Conservation (phyloP, 192 early-diverging fungal genomes). For the Coemansia sp. region DNA sequence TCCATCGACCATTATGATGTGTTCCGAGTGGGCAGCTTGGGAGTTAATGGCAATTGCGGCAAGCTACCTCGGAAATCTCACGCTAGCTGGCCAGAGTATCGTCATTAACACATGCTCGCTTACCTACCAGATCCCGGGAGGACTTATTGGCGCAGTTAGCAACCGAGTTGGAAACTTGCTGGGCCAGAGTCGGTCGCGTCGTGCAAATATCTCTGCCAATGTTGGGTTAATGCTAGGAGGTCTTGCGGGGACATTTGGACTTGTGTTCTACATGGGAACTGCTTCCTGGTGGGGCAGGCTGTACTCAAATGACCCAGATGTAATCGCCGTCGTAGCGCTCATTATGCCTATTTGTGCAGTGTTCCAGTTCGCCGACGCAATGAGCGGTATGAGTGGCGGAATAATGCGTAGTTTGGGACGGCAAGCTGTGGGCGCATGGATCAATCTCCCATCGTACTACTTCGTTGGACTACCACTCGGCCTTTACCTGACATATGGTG, state of each 20-base stretch:
- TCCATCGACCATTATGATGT: slow-evolving; percentile 74
- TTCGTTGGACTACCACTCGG: slow-evolving; percentile 58
- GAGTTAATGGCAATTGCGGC: slow-evolving; percentile 51
- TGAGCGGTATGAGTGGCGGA: slow-evolving; percentile 62
- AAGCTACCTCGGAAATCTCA: slow-evolving; percentile 59
- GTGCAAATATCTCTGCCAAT: slow-evolving; percentile 35
- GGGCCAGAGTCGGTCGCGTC: slow-evolving; percentile 39
- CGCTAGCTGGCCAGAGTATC: slow-evolving; percentile 60
- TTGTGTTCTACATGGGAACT: slow-evolving; percentile 16
- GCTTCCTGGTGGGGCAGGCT: slow-evolving; percentile 53
- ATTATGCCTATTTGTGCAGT: slow-evolving; percentile 76
- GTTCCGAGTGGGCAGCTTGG: slow-evolving; percentile 62
- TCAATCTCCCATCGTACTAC: slow-evolving; percentile 61
- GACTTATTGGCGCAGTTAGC: slow-evolving; percentile 56
- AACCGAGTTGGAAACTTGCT: slow-evolving; percentile 59
- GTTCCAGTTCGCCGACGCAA: slow-evolving; percentile 65
- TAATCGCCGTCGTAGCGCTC: slow-evolving; percentile 66
- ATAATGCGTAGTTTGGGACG: slow-evolving; percentile 57
- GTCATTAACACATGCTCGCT: slow-evolving; percentile 56
- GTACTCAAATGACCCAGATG: slow-evolving; percentile 68
- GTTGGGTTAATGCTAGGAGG: slow-evolving; percentile 22
- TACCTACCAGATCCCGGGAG: slow-evolving; percentile 56
- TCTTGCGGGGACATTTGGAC: slow-evolving; percentile 10
- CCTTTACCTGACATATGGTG: slow-evolving; percentile 54
- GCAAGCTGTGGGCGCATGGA: slow-evolving; percentile 54